These are phyloP conservation scores for Skeletonema potamos DNA, from an alignment of 108 stramenopile species.

Conservation along the genomic window DNA sequence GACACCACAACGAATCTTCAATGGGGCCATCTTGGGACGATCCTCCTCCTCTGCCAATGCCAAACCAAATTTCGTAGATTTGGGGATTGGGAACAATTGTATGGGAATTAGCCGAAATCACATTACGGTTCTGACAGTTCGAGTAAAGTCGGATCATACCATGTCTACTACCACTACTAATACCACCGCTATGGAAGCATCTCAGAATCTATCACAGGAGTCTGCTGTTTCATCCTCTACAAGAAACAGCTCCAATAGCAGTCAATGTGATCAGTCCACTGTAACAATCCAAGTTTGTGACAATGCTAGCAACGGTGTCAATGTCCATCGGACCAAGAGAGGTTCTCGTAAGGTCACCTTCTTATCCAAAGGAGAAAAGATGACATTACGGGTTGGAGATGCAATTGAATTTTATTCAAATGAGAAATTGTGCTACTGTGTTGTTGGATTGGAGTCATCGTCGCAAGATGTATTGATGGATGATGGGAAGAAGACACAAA, in stretches of 20 bases:
- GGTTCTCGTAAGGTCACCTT: not conserved
- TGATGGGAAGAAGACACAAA: not conserved
- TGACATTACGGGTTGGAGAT: slow-evolving; percentile 21
- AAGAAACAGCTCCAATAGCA: not conserved
- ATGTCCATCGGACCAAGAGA: slow-evolving; percentile 9
- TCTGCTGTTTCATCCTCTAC: not conserved
- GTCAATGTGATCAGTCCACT: not conserved
- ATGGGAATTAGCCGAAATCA: not conserved
- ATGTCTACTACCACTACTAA: too few species aligned
- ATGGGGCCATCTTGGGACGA: slow-evolving; percentile 2
- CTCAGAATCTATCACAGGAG: not conserved
- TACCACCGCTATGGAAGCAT: not conserved
- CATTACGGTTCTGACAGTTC: not conserved
- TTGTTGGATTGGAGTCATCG: slow-evolving; percentile 10
- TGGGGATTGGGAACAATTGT: slow-evolving; percentile 46
- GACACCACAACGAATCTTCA: not conserved
- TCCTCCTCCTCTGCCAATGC: slow-evolving; percentile 49
- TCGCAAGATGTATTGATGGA: not conserved
- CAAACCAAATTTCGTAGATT: slow-evolving; percentile 43
- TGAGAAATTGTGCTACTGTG: slow-evolving; percentile 15
- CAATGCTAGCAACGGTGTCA: not conserved
- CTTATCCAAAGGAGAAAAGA: slow-evolving; percentile 11
- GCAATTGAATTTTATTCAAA: slow-evolving; percentile 14
- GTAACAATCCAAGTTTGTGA: not conserved
- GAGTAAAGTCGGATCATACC: not conserved